phyloP scores from a whole-genome alignment of 257 asterid species.

The Fraxinus americana region DNA sequence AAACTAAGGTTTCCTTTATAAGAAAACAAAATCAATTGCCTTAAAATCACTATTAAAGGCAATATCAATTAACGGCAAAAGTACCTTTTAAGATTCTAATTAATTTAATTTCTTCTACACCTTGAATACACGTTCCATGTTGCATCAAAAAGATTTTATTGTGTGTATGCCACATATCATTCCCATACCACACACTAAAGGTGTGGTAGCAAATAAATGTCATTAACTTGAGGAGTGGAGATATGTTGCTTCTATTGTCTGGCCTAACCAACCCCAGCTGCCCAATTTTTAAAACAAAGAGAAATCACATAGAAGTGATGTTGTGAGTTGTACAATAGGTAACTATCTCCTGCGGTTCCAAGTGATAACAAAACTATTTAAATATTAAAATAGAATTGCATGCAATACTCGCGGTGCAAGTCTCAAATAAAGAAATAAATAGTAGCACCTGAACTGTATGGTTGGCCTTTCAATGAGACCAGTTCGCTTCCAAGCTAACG shows the following conservation, averaged over 20 bases:
- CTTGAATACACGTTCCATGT: too few species aligned
- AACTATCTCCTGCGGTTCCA: not conserved
- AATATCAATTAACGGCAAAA: too few species aligned
- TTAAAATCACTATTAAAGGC: too few species aligned
- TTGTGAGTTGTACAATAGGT: not conserved
- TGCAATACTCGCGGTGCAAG: not conserved
- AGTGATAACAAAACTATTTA: not conserved
- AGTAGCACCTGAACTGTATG: conserved; percentile 70
- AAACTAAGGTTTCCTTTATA: too few species aligned
- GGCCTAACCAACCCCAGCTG: not conserved
- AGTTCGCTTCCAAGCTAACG: conserved; percentile 97
- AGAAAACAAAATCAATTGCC: too few species aligned
- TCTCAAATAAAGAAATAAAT: not conserved
- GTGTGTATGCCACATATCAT: not conserved
- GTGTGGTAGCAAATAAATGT: conserved; percentile 5
- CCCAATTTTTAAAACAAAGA: not conserved
- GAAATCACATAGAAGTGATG: not conserved
- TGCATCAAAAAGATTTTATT: not conserved
- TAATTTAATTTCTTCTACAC: too few species aligned
- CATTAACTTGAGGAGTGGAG: not conserved
- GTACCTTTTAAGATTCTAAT: too few species aligned
- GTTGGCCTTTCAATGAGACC: conserved; percentile 95
- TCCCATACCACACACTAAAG: conserved; percentile 13
- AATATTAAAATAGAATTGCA: not conserved
- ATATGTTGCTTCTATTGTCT: not conserved